Conservation (phyloP, 495 filamentous ascomycete genomes). For the Monascus purpureus region DNA sequence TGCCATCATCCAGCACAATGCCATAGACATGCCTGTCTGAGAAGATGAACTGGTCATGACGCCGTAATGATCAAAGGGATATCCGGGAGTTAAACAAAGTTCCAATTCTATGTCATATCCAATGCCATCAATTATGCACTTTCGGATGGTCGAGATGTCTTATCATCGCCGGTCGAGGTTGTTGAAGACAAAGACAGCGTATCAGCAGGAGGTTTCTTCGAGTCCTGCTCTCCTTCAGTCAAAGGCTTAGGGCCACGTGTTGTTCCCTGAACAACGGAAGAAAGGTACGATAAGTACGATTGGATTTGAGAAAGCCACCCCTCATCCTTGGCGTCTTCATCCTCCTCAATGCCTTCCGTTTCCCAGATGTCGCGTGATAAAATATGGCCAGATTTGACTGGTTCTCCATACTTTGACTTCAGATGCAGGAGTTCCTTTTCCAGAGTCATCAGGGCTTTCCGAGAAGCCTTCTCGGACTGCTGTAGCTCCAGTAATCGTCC, state of each 20-base stretch:
- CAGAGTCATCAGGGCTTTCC: constrained; percentile 45
- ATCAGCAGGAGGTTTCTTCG: background rate
- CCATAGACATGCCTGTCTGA: too few species aligned
- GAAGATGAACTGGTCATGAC: too few species aligned
- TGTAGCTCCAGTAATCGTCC: constrained; percentile 53
- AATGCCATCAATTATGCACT: background rate
- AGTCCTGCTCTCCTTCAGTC: background rate
- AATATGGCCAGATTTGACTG: constrained; percentile 16
- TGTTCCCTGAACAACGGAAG: background rate
- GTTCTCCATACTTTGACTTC: constrained; percentile 28
- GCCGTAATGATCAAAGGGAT: too few species aligned
- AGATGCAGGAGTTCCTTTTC: constrained; percentile 54
- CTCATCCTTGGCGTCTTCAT: constrained; percentile 11
- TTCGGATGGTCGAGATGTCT: background rate
- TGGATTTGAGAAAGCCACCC: constrained; percentile 20
- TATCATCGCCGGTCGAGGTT: background rate
- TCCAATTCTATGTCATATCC: too few species aligned
- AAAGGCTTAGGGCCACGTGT: background rate
- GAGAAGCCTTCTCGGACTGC: constrained; percentile 42
- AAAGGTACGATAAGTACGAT: constrained; percentile 16
- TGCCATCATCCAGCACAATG: too few species aligned
- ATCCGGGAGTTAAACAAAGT: too few species aligned
- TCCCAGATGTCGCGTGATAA: constrained; percentile 33
- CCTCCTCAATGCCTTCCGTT: constrained; percentile 17
- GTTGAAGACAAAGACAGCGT: background rate